Conservation (phyloP, 495 filamentous ascomycete genomes). For the Penicillium malachiteum region DNA sequence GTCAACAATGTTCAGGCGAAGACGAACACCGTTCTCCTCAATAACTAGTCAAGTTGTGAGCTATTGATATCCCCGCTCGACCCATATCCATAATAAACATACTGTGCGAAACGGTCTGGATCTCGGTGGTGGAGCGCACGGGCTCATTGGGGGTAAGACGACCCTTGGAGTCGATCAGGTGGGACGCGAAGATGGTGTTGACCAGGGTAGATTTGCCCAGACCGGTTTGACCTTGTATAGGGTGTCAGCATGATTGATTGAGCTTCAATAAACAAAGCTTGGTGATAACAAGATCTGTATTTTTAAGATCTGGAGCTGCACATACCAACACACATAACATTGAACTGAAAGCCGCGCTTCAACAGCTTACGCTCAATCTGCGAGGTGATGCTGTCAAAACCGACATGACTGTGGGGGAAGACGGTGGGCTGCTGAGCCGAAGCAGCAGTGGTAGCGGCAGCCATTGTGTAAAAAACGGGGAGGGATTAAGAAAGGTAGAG, state of each 20-base stretch:
- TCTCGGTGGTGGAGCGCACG: constrained; percentile 94
- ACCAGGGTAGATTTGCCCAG: constrained; percentile 98
- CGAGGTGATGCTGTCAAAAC: constrained; percentile 98
- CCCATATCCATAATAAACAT: constrained; percentile 22
- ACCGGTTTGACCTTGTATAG: constrained; percentile 82
- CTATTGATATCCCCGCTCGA: constrained; percentile 6
- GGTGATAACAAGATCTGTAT: too few species aligned
- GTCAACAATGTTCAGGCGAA: constrained; percentile 77
- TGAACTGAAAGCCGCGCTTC: constrained; percentile 99
- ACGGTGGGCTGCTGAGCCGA: constrained; percentile 57
- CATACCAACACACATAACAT: constrained; percentile 99
- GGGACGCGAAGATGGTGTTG: constrained; percentile 99
- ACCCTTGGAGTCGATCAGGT: constrained; percentile 98
- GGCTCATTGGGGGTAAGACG: constrained; percentile 87
- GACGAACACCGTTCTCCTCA: constrained; percentile 89
- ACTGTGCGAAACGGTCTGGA: constrained; percentile 93
- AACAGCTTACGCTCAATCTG: constrained; percentile 99
- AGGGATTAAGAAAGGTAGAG: not conserved
- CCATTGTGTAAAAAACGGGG: constrained; percentile 41
- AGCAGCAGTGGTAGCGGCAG: constrained; percentile 49
- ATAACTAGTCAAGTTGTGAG: constrained; percentile 62
- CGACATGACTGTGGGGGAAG: constrained; percentile 94
- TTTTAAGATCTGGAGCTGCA: constrained; percentile 16
- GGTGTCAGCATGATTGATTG: constrained; percentile 13
- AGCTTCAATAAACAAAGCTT: not conserved